Evolutionary conservation across 352 stramenopile species (phyloP).

Genomic region (Halophytophthora polymorphica): DNA sequence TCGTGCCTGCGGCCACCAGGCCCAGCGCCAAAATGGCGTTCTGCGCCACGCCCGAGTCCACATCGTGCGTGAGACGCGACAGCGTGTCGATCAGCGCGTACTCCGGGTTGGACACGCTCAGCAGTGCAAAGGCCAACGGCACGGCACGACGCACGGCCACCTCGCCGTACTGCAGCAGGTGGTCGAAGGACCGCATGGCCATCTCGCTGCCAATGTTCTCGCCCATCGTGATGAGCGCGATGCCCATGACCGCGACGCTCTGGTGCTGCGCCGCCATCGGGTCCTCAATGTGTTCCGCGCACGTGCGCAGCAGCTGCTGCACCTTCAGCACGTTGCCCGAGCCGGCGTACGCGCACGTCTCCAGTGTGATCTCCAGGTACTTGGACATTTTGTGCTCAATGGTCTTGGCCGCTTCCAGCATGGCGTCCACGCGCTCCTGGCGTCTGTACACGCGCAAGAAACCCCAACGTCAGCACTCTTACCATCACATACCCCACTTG

Average conservation of each 20-base stretch:
- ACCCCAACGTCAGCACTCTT: background rate
- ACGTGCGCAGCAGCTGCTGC: conserved; percentile 97
- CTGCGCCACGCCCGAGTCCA: conserved; percentile 95
- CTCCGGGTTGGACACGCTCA: conserved; percentile 97
- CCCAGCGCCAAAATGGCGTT: conserved; percentile 97
- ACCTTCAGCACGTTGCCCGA: conserved; percentile 99
- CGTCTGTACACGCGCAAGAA: conserved; percentile 34
- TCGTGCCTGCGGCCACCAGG: conserved; percentile 97
- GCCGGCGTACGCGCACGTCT: conserved; percentile 98
- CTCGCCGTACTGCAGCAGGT: conserved; percentile 99
- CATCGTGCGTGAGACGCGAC: conserved; percentile 97
- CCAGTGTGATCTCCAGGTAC: conserved; percentile 95
- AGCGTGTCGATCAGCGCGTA: conserved; percentile 96
- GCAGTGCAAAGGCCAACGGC: conserved; percentile 94
- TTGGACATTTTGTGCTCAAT: conserved; percentile 98
- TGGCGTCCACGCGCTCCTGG: conserved; percentile 96
- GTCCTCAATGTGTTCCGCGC: conserved; percentile 95
- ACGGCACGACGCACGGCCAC: conserved; percentile 96
- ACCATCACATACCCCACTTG: background rate
- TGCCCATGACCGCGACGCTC: conserved; percentile 95
- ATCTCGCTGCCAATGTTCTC: conserved; percentile 98
- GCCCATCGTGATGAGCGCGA: conserved; percentile 97
- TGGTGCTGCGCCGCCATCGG: conserved; percentile 81
- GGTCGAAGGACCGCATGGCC: conserved; percentile 98
- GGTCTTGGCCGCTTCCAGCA: conserved; percentile 97